Evolutionary conservation across 805 yeast genomes (phyloP).

Genomic region (Ogataea thermomethanolica): DNA sequence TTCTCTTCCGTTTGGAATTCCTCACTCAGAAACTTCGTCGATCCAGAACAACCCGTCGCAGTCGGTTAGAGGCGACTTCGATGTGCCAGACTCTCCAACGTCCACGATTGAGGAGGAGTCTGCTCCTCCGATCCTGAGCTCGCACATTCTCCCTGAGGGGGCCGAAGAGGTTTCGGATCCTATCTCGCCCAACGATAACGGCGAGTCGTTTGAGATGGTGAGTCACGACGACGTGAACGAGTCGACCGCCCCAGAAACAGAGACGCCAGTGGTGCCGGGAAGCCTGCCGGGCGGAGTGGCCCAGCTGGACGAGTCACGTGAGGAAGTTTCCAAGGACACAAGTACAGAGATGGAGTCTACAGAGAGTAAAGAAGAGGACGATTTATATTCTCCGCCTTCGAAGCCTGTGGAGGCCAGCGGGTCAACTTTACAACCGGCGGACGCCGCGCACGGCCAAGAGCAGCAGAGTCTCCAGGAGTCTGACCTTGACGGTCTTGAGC

Average conservation of each 20-base stretch:
- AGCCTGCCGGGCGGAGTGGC: slow-evolving; percentile 17
- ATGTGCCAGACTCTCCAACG: slow-evolving; percentile 38
- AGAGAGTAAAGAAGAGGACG: slow-evolving; percentile 11
- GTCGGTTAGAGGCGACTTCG: slow-evolving; percentile 79
- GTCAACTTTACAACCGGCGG: background rate
- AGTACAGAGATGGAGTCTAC: slow-evolving; percentile 5
- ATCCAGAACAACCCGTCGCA: slow-evolving; percentile 90
- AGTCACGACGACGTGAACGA: slow-evolving; percentile 41
- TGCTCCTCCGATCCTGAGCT: slow-evolving; percentile 29
- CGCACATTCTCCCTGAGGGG: slow-evolving; percentile 31
- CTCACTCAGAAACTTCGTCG: slow-evolving; percentile 83
- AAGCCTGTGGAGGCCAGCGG: slow-evolving; percentile 1
- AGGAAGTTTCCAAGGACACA: background rate
- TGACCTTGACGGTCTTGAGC: slow-evolving; percentile 1
- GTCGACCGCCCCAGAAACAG: background rate
- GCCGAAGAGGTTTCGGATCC: slow-evolving; percentile 17
- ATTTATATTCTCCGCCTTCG: slow-evolving; percentile 13
- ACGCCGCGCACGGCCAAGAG: background rate
- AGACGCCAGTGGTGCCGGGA: slow-evolving; percentile 12
- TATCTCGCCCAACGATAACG: slow-evolving; percentile 24
- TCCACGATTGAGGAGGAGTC: slow-evolving; percentile 33
- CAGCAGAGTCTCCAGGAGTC: background rate
- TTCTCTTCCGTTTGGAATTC: slow-evolving; percentile 47
- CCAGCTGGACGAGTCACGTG: slow-evolving; percentile 5
- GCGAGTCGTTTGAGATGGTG: slow-evolving; percentile 53